Conservation (phyloP, 108 stramenopile species). For the Skeletonema grethae region DNA sequence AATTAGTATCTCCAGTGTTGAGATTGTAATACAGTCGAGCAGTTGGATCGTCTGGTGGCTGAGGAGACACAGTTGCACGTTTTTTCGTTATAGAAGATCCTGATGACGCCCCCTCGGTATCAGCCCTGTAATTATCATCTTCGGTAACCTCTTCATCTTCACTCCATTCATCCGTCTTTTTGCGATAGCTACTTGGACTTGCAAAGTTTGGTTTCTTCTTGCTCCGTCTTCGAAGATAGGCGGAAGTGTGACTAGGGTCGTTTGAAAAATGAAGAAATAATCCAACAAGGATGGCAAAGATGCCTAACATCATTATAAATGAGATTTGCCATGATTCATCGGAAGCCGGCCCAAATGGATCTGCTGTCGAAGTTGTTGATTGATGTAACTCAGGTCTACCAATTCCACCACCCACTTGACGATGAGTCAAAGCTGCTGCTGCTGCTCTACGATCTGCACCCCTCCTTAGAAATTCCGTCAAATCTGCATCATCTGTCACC, state of each 20-base stretch:
- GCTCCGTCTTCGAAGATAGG: conserved; percentile 22
- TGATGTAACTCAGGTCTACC: background rate
- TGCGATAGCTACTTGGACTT: conserved; percentile 33
- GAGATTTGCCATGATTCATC: conserved; percentile 67
- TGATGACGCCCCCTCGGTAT: conserved; percentile 19
- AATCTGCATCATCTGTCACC: background rate
- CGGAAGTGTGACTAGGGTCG: conserved; percentile 17
- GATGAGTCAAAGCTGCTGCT: background rate
- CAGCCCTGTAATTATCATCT: conserved; percentile 34
- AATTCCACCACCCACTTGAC: background rate
- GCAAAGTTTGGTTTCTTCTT: conserved; percentile 22
- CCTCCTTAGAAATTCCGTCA: background rate
- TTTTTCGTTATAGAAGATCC: conserved; percentile 28
- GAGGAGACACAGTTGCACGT: conserved; percentile 3
- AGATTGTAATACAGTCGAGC: conserved; percentile 36
- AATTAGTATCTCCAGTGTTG: conserved; percentile 18
- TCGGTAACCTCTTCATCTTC: conserved; percentile 60
- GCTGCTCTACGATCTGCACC: conserved; percentile 6
- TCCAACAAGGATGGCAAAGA: conserved; percentile 62
- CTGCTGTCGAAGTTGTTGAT: background rate
- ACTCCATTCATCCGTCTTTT: conserved; percentile 80
- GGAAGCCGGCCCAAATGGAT: conserved; percentile 4
- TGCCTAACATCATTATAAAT: conserved; percentile 56
- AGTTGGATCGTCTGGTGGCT: conserved; percentile 27
- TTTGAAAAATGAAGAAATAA: conserved; percentile 65